Percentiles rank a stretch among this genome's conserved stretches.
phyloP scores from a whole-genome alignment of 2,329 filamentous ascomycete species.

The Arthrocladium fulminans region DNA sequence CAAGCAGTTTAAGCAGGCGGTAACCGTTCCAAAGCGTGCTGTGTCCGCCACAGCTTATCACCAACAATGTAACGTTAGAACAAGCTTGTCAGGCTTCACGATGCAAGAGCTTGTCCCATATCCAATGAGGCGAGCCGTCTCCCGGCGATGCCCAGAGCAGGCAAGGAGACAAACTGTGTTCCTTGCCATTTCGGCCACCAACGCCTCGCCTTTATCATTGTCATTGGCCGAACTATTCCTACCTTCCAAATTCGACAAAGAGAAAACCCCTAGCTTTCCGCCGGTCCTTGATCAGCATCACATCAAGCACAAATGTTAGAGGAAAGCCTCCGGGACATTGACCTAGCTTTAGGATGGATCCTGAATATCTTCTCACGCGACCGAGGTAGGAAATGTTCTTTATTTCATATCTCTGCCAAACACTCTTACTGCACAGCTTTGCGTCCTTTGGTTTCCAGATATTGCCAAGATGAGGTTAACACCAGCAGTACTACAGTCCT shows the following conservation, averaged over 20 bases:
- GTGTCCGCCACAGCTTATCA: background rate
- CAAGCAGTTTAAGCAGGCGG: background rate
- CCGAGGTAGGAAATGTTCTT: slow-evolving; percentile 5
- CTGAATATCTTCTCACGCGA: slow-evolving; percentile 1
- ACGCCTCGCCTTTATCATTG: background rate
- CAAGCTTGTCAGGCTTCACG: background rate
- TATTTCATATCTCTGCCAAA: background rate
- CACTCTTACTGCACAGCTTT: background rate
- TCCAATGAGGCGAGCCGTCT: background rate
- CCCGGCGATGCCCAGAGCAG: background rate
- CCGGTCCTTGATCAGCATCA: background rate
- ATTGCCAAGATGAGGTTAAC: slow-evolving; percentile 2
- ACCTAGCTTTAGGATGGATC: slow-evolving; percentile 2
- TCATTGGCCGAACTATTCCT: background rate
- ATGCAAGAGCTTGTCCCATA: background rate
- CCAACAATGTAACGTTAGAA: background rate
- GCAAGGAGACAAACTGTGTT: background rate
- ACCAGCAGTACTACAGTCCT: slow-evolving; percentile 2
- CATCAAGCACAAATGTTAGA: slow-evolving; percentile 4
- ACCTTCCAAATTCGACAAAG: background rate
- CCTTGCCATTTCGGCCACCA: background rate
- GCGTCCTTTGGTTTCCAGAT: background rate
- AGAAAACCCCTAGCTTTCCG: background rate
- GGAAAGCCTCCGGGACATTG: background rate
- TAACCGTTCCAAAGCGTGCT: too few relatives aligned